These are phyloP conservation scores for Gossypium schwendimanii DNA, from an alignment of 441 rosid species.

Conservation along the genomic window DNA sequence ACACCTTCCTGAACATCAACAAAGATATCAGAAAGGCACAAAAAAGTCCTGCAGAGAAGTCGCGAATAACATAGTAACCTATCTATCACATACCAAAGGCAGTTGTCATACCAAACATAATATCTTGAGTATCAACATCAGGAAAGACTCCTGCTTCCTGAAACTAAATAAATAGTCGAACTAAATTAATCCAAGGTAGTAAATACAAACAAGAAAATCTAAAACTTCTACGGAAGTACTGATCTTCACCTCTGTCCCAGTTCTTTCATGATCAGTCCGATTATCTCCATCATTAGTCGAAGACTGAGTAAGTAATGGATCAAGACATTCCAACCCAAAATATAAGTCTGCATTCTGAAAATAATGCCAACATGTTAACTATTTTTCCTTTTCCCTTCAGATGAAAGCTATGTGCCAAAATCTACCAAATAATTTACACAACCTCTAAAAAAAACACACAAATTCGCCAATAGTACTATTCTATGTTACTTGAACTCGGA, in stretches of 20 bases:
- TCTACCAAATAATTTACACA: not conserved
- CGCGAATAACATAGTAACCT: slow-evolving; percentile 2
- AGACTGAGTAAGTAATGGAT: slow-evolving; percentile 23
- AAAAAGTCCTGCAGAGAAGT: not conserved
- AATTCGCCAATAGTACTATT: not conserved
- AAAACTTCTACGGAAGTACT: not conserved
- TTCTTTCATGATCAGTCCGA: slow-evolving; percentile 20
- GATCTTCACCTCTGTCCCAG: slow-evolving; percentile 32
- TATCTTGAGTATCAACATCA: slow-evolving; percentile 15
- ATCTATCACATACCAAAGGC: slow-evolving; percentile 31
- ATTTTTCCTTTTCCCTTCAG: not conserved
- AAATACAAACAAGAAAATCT: slow-evolving; percentile 11
- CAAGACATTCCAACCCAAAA: slow-evolving; percentile 28
- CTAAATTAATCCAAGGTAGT: slow-evolving; percentile 4
- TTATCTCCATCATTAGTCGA: slow-evolving; percentile 17
- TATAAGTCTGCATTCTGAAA: slow-evolving; percentile 37
- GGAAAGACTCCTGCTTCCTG: slow-evolving; percentile 36
- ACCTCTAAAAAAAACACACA: not conserved
- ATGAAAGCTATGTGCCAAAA: not conserved
- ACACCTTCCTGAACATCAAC: slow-evolving; percentile 29
- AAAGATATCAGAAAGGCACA: slow-evolving; percentile 2
- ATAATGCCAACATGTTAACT: slow-evolving; percentile 2
- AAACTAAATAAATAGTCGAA: slow-evolving; percentile 21
- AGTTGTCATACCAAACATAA: slow-evolving; percentile 25
- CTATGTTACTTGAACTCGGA: not conserved